Conservation (phyloP, 345 rosid genomes). For the Mercurialis annua region DNA sequence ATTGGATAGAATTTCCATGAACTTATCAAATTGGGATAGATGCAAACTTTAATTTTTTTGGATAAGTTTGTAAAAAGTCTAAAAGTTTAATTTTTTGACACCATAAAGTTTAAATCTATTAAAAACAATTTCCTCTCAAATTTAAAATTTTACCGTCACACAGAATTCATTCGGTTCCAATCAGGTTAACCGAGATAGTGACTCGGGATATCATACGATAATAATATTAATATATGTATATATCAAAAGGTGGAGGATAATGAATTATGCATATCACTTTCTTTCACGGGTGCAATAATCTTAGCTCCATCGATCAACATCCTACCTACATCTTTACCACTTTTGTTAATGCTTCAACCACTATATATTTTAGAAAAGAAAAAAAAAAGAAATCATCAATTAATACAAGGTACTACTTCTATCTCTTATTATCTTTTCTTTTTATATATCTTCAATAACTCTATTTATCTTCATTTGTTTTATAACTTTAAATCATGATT, state of each 20-base stretch:
- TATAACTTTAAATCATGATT: slow-evolving; percentile 23
- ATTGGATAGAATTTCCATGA: no score
- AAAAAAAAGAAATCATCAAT: neutral
- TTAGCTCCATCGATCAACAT: slow-evolving; percentile 31
- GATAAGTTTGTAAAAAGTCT: no score
- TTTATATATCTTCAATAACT: neutral
- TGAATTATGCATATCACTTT: neutral
- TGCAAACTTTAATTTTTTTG: no score
- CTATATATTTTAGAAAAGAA: slow-evolving; percentile 1
- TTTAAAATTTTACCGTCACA: no score
- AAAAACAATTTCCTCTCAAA: no score
- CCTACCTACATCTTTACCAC: slow-evolving; percentile 31
- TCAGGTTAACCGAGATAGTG: no score
- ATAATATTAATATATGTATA: no score
- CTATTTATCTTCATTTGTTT: slow-evolving; percentile 1
- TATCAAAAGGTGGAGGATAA: neutral
- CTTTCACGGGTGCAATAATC: slow-evolving; percentile 32
- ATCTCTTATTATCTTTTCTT: neutral
- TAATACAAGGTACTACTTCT: neutral
- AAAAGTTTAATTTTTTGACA: no score
- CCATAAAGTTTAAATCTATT: no score
- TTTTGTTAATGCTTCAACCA: slow-evolving; percentile 39
- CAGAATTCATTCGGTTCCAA: no score
- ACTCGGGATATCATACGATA: no score
- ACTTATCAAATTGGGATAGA: no score